Conservation (phyloP, 495 filamentous ascomycete species). For the Penicillium alfredii region DNA sequence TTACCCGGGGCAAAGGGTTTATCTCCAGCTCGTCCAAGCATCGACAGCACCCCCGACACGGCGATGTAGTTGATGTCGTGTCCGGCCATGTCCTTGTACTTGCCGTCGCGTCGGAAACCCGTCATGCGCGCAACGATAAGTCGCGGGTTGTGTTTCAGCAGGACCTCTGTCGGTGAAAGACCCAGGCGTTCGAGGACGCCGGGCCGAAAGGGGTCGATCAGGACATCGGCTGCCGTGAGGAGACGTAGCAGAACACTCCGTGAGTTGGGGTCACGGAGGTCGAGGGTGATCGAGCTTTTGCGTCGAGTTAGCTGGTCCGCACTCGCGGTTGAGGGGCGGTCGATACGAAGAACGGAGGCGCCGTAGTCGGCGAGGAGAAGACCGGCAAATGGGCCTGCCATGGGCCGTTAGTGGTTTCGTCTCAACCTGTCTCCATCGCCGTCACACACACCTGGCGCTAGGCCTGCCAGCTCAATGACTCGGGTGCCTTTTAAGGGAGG, state of each 20-base stretch:
- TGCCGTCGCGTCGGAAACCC: constrained; percentile 81
- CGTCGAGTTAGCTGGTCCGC: constrained; percentile 67
- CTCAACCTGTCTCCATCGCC: background rate
- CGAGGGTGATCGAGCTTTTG: constrained; percentile 70
- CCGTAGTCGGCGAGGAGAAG: constrained; percentile 86
- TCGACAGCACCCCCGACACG: constrained; percentile 69
- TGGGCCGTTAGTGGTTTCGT: constrained; percentile 1
- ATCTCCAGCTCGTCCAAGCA: constrained; percentile 64
- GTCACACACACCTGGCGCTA: constrained; percentile 68
- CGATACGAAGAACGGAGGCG: constrained; percentile 80
- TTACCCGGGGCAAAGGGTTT: constrained; percentile 77
- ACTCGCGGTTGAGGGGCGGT: constrained; percentile 48
- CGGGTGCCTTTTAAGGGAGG: constrained; percentile 65
- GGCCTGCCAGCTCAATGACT: constrained; percentile 83
- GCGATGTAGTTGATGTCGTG: constrained; percentile 98
- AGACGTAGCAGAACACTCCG: constrained; percentile 60
- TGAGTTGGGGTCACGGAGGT: constrained; percentile 64
- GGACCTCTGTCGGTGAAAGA: constrained; percentile 56
- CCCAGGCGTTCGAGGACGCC: constrained; percentile 80
- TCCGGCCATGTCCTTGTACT: constrained; percentile 84
- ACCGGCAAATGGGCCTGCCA: constrained; percentile 78
- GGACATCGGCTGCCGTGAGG: constrained; percentile 58
- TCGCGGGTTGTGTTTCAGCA: constrained; percentile 64
- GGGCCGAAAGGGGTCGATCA: constrained; percentile 91
- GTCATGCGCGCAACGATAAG: constrained; percentile 81